A percentile compares a stretch with the other conserved stretches of the same genome.
Conservation (phyloP, 176 grass and related monocot genomes). For the Raddia distichophylla region DNA sequence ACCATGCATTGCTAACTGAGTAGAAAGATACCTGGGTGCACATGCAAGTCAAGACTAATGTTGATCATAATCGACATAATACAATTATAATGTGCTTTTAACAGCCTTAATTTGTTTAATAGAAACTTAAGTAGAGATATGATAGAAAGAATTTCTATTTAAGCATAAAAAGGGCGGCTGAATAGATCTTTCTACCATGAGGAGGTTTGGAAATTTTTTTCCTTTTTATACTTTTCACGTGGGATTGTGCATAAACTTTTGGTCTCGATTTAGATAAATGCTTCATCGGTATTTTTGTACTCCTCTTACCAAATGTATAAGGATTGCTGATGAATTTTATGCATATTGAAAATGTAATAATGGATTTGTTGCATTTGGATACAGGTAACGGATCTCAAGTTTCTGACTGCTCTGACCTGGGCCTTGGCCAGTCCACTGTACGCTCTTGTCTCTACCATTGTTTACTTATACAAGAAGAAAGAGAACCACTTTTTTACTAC, state of each 20-base stretch:
- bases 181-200: not conserved
- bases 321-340: conserved; percentile 15
- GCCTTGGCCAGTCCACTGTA: conserved; percentile 55
- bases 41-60: not conserved
- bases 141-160: not conserved
- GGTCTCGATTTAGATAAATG: not conserved
- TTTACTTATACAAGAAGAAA: conserved; percentile 27
- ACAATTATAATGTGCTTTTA: not conserved
- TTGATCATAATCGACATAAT: not conserved
- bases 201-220: not conserved
- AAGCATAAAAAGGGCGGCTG: not conserved
- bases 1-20: not conserved
- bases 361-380: conserved; percentile 28
- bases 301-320: conserved; percentile 7
- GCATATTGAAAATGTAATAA: conserved; percentile 30
- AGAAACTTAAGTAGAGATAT: conserved; percentile 14
- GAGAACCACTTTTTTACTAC: not conserved
- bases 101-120: not conserved
- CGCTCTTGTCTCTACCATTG: conserved; percentile 24
- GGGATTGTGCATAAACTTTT: conserved; percentile 1
- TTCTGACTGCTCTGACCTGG: conserved; percentile 36
- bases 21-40: not conserved
- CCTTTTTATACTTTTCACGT: not conserved
- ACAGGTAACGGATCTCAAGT: conserved; percentile 38
- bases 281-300: not conserved